A percentile compares a stretch with the other conserved stretches of the same genome.
Conservation (phyloP, 1,284 basidiomycete genomes). For the Hypsizygus ulmarius region DNA sequence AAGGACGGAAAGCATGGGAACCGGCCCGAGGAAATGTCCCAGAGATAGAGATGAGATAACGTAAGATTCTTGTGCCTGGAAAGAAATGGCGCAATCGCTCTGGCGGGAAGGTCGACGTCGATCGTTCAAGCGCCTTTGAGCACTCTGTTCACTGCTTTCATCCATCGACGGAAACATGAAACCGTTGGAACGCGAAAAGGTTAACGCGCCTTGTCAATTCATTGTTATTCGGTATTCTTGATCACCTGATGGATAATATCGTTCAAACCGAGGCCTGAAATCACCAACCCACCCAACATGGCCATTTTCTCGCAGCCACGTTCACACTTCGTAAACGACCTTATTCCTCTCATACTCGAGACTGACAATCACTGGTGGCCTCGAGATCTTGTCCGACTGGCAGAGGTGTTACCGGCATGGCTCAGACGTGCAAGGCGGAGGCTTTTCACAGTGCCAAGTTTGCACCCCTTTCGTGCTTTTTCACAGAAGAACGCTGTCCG, state of each 20-base stretch:
- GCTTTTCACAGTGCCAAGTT: constrained; percentile 43
- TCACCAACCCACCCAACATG: constrained; percentile 1
- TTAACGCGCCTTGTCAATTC: no score
- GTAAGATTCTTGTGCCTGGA: no score
- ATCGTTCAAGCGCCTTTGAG: no score
- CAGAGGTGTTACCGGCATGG: constrained; percentile 48
- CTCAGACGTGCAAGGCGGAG: constrained; percentile 40
- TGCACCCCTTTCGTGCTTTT: constrained; percentile 42
- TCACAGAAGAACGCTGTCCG: constrained; percentile 36
- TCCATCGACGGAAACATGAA: no score
- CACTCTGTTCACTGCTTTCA: no score
- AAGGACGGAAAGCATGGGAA: no score
- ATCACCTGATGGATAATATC: neutral
- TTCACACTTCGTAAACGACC: constrained; percentile 44
- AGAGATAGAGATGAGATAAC: no score
- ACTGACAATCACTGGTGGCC: constrained; percentile 52
- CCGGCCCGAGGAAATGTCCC: no score
- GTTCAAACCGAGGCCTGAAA: neutral
- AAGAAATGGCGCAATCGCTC: no score
- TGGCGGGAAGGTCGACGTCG: no score
- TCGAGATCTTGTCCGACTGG: constrained; percentile 45
- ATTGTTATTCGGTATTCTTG: neutral
- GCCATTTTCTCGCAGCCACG: constrained; percentile 2
- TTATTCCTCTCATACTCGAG: constrained; percentile 51
- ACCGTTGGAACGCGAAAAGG: no score